Evolutionary conservation across 257 asterid genomes (phyloP).

Genomic region (Euphrasia confusa): DNA sequence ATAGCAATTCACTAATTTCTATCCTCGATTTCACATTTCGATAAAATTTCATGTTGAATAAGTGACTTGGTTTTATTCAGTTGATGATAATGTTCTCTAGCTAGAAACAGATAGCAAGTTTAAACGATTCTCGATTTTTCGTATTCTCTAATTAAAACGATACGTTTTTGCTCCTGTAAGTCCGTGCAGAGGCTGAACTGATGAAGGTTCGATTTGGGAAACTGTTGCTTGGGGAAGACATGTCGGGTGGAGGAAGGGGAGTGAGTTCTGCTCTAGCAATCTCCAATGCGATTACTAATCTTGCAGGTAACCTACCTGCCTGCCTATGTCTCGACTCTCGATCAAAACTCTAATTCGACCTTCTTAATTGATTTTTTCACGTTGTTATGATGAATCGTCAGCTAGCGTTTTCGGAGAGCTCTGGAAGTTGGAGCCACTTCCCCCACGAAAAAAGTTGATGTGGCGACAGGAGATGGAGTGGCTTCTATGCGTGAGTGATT

Average conservation of each 20-base stretch:
- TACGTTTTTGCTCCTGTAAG: background rate
- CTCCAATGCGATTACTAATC: constrained; percentile 88
- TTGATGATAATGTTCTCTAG: too few species aligned
- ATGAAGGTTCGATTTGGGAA: constrained; percentile 86
- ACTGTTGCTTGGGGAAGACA: constrained; percentile 85
- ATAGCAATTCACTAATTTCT: too few species aligned
- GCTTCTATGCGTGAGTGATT: constrained; percentile 83
- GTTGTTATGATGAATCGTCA: constrained; percentile 14
- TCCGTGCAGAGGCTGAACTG: constrained; percentile 52
- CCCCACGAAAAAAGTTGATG: constrained; percentile 50
- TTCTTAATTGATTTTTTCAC: too few species aligned
- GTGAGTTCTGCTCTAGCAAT: constrained; percentile 85
- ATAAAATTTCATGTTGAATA: background rate
- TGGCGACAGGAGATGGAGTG: constrained; percentile 90
- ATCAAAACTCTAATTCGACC: background rate
- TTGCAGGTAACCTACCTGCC: constrained; percentile 50
- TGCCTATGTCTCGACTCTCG: background rate
- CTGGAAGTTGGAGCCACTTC: constrained; percentile 82
- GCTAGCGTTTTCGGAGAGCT: constrained; percentile 84
- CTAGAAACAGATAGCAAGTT: too few species aligned
- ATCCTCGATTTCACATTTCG: background rate
- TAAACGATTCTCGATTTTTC: background rate
- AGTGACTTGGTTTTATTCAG: background rate
- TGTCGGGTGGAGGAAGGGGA: constrained; percentile 98
- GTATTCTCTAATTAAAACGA: constrained; percentile 4